Base-by-base conservation (phyloP, 768 basidiomycete genomes). In the Boletus speciosus region DNA sequence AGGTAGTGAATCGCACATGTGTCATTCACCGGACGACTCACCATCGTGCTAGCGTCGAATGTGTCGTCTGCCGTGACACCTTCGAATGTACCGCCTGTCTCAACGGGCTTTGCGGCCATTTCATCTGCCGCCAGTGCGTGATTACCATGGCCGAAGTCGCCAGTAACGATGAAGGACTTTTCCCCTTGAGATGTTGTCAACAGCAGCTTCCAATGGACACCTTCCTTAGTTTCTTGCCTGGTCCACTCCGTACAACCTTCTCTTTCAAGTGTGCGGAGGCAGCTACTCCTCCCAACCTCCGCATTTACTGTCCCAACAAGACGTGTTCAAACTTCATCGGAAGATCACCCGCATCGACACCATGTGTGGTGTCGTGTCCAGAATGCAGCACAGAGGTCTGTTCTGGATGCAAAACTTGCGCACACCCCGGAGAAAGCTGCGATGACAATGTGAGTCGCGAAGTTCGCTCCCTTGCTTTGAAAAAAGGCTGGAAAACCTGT, bases 401-500 rank as follows among this genome's bases (percentile, higher is more conserved):
- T 62, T 64, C 73, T 0, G 52, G 56, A 7, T 87, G 84, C 73
- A 84, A 78, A 61, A 67, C 73, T 19, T 39, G 32, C 0, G 69
- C 71, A 9, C 85, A 86, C 60, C 61, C 66, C 0, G 59, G 60
- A 14, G 61, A 68, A 42, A 60, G 57, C 4, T 85, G 84, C 46
- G 58, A 64, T 2, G 75, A 76, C n/a, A 78, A 78, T 54, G 63
- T 65, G 2, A 68, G 71, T 8, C 61, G 74, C 14, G 74, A 73
- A 41, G 68, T 84, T 21, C 72, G 67, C n/a, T 71, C 64, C 3
- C 74, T 89, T 12, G 84, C 82, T 0, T 62, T 62, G 5, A 51
- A 71, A 39, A 55, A 78, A 10, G 68, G 71, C 6, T 87, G 82
- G 84, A 81, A 84, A 61, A 83, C 78, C 0, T 87, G 84, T 60